These are phyloP conservation scores for Raffaelea arxii DNA, from an alignment of 2,329 filamentous ascomycete species.

Conservation along the genomic window DNA sequence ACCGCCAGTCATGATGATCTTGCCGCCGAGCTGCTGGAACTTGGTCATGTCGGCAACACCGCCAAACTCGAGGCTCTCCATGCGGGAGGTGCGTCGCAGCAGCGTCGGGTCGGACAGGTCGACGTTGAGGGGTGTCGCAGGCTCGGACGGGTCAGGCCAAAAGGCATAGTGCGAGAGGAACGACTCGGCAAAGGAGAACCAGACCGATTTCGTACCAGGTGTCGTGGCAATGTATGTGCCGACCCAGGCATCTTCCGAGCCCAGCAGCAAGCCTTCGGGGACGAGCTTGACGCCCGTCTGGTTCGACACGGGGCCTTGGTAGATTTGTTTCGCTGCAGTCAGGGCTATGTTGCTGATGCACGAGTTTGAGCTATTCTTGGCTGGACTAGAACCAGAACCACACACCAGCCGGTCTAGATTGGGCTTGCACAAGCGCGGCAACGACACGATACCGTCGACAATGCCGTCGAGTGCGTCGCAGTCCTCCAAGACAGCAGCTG, in stretches of 20 bases:
- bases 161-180: constrained; percentile 2
- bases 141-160: background rate
- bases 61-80: constrained; percentile 1
- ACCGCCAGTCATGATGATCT: constrained; percentile 24
- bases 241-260: constrained; percentile 26
- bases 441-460: constrained; percentile 29
- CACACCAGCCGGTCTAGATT: constrained; percentile 16
- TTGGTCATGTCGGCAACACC: constrained; percentile 21
- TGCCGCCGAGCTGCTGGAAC: constrained; percentile 29
- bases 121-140: background rate
- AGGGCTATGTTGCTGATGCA: constrained; percentile 32
- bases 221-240: constrained; percentile 2
- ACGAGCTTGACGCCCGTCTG: constrained; percentile 22
- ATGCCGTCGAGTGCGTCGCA: constrained; percentile 31
- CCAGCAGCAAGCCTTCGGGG: constrained; percentile 33
- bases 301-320: constrained; percentile 18
- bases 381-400: constrained; percentile 8
- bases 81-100: background rate
- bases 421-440: constrained; percentile 27
- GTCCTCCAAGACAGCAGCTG: constrained; percentile 27
- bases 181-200: constrained; percentile 1
- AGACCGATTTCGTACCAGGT: background rate
- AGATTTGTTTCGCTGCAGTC: constrained; percentile 17
- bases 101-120: constrained; percentile 1
- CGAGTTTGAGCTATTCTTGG: constrained; percentile 13